Base-by-base conservation (phyloP, 768 basidiomycete species). In the Russula earlei region DNA sequence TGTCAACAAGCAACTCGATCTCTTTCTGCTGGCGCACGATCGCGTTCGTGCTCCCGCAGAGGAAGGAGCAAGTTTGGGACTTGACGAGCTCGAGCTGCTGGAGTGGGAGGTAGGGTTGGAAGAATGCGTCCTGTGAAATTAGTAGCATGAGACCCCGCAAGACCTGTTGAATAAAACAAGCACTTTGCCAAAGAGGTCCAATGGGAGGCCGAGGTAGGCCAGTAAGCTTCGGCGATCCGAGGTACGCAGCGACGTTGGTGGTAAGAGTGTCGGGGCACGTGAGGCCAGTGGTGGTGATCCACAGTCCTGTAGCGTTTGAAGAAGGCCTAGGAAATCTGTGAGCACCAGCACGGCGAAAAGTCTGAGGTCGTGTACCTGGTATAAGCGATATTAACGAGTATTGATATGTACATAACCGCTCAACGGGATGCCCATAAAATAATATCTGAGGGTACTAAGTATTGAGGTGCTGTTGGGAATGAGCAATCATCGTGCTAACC, bases 341-440 rank as follows among this genome's bases (percentile, higher is more conserved):
- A 58, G 50, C 7, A n/a, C 15, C 9, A 1, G 33, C n/a, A 25
- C 15, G 5, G 5, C 19, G 14, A 42, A 20, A 53, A 36, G 17
- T 20, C 10, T 12, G n/a, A 34, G 37, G 12, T 29, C 7, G 65
- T 78, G 45, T 49, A 90, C 91, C 88, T 10, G 95, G 95, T 58
- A 98, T 78, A 8, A 98, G 76, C 0, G 95, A 92, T 45, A 96
- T 80, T n/a, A 98, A 76, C 0, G 93, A 95, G 68, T 99, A 99
- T 68, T 99, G 96, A 66, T 91, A 97, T 24, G 93, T 97, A 72
- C 95, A 97, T 19, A 99, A 72, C 44, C 84, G 83, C 70, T 99
- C 96, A 2, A 98, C 95, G 0, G 95, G 95, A 66, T 95, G 91
- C 6, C 94, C 94, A 65, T 81, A 96, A 69, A 99, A 94, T 84